Evolutionary conservation across 2,329 filamentous ascomycete genomes (phyloP).

Genomic region (Pezicula carpinea): DNA sequence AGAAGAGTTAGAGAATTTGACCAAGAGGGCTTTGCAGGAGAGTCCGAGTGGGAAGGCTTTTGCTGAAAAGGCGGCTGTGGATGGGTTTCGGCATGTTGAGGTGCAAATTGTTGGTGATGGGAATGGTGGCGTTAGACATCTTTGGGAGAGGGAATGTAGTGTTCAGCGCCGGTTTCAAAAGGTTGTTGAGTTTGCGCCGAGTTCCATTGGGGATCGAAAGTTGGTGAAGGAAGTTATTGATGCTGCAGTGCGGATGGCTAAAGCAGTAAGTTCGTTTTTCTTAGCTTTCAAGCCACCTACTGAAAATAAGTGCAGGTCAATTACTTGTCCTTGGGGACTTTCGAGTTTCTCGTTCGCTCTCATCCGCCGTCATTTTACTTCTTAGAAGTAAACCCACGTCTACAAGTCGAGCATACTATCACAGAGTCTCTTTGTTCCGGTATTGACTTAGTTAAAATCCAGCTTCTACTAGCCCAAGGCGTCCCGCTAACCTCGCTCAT

Average conservation of each 20-base stretch:
- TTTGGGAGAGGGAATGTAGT: conserved; percentile 64
- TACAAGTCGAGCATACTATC: conserved; percentile 28
- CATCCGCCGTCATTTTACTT: conserved; percentile 37
- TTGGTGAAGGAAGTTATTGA: conserved; percentile 28
- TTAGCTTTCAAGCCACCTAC: neutral
- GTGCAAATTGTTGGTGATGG: conserved; percentile 65
- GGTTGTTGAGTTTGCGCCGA: conserved; percentile 65
- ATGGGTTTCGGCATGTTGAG: conserved; percentile 62
- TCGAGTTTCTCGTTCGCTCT: conserved; percentile 57
- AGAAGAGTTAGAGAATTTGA: conserved; percentile 46
- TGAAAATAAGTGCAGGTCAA: conserved; percentile 32
- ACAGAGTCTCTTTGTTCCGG: conserved; percentile 33
- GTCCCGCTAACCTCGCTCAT: conserved; percentile 27
- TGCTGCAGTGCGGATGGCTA: conserved; percentile 48
- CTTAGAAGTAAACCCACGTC: conserved; percentile 24
- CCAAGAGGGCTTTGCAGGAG: conserved; percentile 54
- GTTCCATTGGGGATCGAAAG: conserved; percentile 51
- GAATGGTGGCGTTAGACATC: conserved; percentile 48
- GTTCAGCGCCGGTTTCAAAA: conserved; percentile 67
- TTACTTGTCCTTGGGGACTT: conserved; percentile 57
- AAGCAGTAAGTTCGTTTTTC: conserved; percentile 31
- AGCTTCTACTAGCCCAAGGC: conserved; percentile 33
- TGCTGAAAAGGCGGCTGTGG: conserved; percentile 52
- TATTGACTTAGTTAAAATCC: conserved; percentile 28
- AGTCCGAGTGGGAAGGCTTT: conserved; percentile 55